Evolutionary conservation across 2,329 filamentous ascomycete genomes (phyloP).

Genomic region (Botryotinia narcissicola): DNA sequence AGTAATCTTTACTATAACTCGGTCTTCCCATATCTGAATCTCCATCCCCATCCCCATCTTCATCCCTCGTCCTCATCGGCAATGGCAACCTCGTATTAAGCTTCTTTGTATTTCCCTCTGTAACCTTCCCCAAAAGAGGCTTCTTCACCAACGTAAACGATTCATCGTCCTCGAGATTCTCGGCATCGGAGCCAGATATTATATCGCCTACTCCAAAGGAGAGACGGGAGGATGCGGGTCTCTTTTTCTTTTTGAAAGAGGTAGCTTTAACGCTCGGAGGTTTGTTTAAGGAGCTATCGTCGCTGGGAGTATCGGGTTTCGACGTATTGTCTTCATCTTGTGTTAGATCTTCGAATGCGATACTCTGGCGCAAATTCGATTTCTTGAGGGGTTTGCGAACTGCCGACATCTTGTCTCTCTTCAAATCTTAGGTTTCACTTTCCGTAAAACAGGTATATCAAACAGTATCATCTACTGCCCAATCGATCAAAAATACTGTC

Average conservation of each 20-base stretch:
- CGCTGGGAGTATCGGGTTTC: conserved; percentile 10
- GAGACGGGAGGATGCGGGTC: conserved; percentile 57
- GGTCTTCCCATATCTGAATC: conserved; percentile 48
- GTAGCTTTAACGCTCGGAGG: conserved; percentile 48
- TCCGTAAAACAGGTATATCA: too few species aligned
- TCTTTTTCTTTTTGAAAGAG: conserved; percentile 69
- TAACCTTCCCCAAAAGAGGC: conserved; percentile 59
- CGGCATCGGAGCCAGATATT: conserved; percentile 52
- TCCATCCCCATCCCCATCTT: conserved; percentile 49
- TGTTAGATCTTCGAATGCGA: conserved; percentile 44
- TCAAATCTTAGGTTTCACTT: not conserved
- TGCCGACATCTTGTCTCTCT: conserved; percentile 24
- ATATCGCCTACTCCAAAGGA: conserved; percentile 69
- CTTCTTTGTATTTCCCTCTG: conserved; percentile 67
- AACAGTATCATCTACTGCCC: not conserved
- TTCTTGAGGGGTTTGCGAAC: conserved; percentile 55
- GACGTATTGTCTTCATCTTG: conserved; percentile 34
- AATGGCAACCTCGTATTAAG: conserved; percentile 38
- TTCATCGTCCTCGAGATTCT: conserved; percentile 50
- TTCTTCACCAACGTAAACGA: conserved; percentile 62
- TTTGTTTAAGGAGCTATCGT: conserved; percentile 33
- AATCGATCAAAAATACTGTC: not conserved
- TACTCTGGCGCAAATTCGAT: conserved; percentile 56
- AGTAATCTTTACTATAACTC: conserved; percentile 80
- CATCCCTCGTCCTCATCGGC: conserved; percentile 35